These are phyloP conservation scores for Rhizoclosmatium globosum DNA, from an alignment of 192 early-diverging fungal species.

Conservation along the genomic window DNA sequence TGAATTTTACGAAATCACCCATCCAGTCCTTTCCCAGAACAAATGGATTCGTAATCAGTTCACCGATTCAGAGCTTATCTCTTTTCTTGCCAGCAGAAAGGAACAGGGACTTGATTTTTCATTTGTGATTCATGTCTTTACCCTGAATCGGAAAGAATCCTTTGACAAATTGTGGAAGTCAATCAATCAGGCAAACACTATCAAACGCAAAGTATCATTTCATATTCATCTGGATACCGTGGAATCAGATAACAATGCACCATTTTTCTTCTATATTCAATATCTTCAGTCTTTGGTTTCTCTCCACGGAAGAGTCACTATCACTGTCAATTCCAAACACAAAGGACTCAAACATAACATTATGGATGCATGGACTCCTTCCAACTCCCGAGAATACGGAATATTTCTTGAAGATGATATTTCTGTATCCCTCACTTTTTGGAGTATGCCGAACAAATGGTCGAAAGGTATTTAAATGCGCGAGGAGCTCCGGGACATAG, in stretches of 20 bases:
- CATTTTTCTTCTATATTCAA: slow-evolving; percentile 31
- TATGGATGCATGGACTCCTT: slow-evolving; percentile 42
- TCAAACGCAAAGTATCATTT: slow-evolving; percentile 21
- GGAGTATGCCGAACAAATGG: slow-evolving; percentile 43
- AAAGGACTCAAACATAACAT: slow-evolving; percentile 31
- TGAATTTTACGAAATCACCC: slow-evolving; percentile 39
- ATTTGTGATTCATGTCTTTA: slow-evolving; percentile 38
- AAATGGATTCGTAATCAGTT: slow-evolving; percentile 36
- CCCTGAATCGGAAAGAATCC: slow-evolving; percentile 35
- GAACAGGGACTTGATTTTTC: slow-evolving; percentile 8
- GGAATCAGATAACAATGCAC: slow-evolving; percentile 30
- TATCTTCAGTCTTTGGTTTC: slow-evolving; percentile 27
- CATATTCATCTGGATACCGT: slow-evolving; percentile 32
- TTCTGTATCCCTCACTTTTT: slow-evolving; percentile 43
- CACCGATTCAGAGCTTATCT: slow-evolving; percentile 18
- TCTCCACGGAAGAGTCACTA: slow-evolving; percentile 18
- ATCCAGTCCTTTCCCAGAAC: slow-evolving; percentile 34
- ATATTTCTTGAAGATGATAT: slow-evolving; percentile 50
- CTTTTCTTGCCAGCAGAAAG: not conserved
- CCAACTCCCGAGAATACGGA: slow-evolving; percentile 15
- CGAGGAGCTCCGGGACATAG: slow-evolving; percentile 9
- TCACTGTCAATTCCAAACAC: slow-evolving; percentile 29
- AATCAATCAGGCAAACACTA: slow-evolving; percentile 35
- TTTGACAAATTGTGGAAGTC: slow-evolving; percentile 34
- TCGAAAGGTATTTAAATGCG: slow-evolving; percentile 30